These are phyloP conservation scores for Ophiostoma fasciatum DNA, from an alignment of 2,329 filamentous ascomycete genomes.

Conservation along the genomic window DNA sequence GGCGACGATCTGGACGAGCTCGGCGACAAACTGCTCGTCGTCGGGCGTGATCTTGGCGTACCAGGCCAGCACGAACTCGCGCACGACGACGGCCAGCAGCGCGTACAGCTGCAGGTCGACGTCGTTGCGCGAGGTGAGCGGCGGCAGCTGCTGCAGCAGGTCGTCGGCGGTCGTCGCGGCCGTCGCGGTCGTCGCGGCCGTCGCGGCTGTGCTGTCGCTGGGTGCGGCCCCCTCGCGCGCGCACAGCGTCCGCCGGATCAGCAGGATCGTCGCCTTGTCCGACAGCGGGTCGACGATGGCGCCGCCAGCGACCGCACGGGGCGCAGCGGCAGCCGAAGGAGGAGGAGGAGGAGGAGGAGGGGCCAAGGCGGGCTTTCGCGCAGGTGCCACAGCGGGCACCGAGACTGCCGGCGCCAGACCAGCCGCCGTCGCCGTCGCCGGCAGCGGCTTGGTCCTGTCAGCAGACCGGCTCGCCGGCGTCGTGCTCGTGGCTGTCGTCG, in stretches of 20 bases:
- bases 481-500: neutral
- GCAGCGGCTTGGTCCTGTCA: too few relatives aligned
- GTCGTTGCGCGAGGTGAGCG: constrained; percentile 85
- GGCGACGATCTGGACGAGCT: constrained; percentile 80
- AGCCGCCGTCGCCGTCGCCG: too few relatives aligned
- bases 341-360: constrained; percentile 1
- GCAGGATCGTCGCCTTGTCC: constrained; percentile 62
- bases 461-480: neutral
- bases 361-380: too few relatives aligned
- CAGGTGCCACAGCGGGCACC: too few relatives aligned
- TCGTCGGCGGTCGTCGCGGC: constrained; percentile 39
- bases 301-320: too few relatives aligned
- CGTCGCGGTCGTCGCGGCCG: constrained; percentile 14
- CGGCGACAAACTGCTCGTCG: constrained; percentile 72
- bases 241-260: constrained; percentile 76
- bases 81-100: constrained; percentile 74
- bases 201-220: neutral
- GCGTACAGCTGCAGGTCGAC: constrained; percentile 89
- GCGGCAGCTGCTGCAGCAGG: constrained; percentile 75
- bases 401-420: too few relatives aligned
- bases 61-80: constrained; percentile 86
- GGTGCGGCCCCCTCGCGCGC: constrained; percentile 20
- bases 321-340: constrained; percentile 4
- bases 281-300: constrained; percentile 51
- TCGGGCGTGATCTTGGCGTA: constrained; percentile 87